Evolutionary conservation across 306 rosid genomes (phyloP).

Genomic region (Pyrus communis): DNA sequence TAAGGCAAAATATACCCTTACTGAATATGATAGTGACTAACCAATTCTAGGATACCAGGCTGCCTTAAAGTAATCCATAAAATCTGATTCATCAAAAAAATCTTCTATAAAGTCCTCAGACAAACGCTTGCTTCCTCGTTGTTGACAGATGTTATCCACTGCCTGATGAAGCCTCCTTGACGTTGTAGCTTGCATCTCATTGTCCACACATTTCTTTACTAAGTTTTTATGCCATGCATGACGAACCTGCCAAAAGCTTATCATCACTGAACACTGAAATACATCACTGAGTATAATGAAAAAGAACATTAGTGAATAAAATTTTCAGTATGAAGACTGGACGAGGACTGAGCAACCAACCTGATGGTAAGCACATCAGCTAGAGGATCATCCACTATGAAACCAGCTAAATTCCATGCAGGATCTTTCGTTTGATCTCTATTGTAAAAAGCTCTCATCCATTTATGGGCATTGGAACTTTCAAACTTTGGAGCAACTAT

Average conservation of each 20-base stretch:
- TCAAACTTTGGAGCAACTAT: slow-evolving; percentile 64
- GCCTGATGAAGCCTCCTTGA: slow-evolving; percentile 49
- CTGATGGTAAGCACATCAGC: slow-evolving; percentile 68
- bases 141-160: slow-evolving; percentile 49
- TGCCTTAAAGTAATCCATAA: slow-evolving; percentile 82
- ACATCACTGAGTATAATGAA: slow-evolving; percentile 62
- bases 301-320: background rate
- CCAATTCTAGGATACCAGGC: slow-evolving; percentile 82
- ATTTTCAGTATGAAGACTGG: background rate
- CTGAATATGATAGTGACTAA: slow-evolving; percentile 27
- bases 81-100: slow-evolving; percentile 56
- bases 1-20: slow-evolving; percentile 1
- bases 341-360: slow-evolving; percentile 26
- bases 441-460: slow-evolving; percentile 90
- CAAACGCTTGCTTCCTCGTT: slow-evolving; percentile 39
- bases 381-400: slow-evolving; percentile 76
- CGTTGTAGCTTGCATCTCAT: slow-evolving; percentile 58
- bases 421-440: slow-evolving; percentile 83
- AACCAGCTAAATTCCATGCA: slow-evolving; percentile 72
- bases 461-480: slow-evolving; percentile 56
- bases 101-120: slow-evolving; percentile 67
- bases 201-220: slow-evolving; percentile 44
- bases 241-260: slow-evolving; percentile 78
- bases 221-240: slow-evolving; percentile 83
- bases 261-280: slow-evolving; percentile 58